Evolutionary conservation across 805 yeast genomes (phyloP).

Genomic region (Cyberlindnera mycetangii): DNA sequence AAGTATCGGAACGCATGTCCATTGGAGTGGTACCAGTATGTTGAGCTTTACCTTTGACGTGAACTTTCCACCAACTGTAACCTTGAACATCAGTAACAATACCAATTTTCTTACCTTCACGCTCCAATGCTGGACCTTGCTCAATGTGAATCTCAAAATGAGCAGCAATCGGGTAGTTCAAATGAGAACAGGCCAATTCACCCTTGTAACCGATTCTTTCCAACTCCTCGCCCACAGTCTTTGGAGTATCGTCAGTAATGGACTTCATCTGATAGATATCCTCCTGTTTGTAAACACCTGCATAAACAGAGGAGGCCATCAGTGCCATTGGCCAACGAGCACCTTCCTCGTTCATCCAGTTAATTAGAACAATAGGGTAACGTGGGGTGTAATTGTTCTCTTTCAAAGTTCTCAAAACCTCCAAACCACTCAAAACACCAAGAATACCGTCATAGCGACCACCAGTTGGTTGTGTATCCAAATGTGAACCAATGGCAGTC

Average conservation of each 20-base stretch:
- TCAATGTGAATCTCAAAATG: constrained; percentile 77
- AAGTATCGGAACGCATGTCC: constrained; percentile 56
- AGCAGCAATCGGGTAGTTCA: constrained; percentile 54
- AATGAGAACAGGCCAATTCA: constrained; percentile 42
- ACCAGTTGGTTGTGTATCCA: constrained; percentile 78
- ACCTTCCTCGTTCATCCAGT: constrained; percentile 81
- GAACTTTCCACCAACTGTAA: constrained; percentile 56
- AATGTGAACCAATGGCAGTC: constrained; percentile 69
- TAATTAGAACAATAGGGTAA: constrained; percentile 60
- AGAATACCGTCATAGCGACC: constrained; percentile 73
- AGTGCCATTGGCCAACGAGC: constrained; percentile 70
- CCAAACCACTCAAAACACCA: constrained; percentile 67
- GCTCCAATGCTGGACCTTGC: constrained; percentile 71
- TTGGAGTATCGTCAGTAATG: constrained; percentile 47
- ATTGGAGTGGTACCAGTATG: constrained; percentile 78
- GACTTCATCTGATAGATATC: constrained; percentile 50
- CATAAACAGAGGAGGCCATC: constrained; percentile 69
- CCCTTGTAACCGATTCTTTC: constrained; percentile 64
- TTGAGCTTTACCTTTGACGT: constrained; percentile 60
- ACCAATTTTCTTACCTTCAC: constrained; percentile 54
- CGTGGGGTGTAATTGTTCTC: constrained; percentile 58
- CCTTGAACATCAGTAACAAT: constrained; percentile 68
- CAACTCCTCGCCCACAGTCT: constrained; percentile 52
- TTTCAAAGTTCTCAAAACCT: constrained; percentile 61
- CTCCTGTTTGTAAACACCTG: constrained; percentile 46